Evolutionary conservation across 306 rosid genomes (phyloP), one percentile per base, ranked within the genome.

Genomic region (Sicyos baderoa): DNA sequence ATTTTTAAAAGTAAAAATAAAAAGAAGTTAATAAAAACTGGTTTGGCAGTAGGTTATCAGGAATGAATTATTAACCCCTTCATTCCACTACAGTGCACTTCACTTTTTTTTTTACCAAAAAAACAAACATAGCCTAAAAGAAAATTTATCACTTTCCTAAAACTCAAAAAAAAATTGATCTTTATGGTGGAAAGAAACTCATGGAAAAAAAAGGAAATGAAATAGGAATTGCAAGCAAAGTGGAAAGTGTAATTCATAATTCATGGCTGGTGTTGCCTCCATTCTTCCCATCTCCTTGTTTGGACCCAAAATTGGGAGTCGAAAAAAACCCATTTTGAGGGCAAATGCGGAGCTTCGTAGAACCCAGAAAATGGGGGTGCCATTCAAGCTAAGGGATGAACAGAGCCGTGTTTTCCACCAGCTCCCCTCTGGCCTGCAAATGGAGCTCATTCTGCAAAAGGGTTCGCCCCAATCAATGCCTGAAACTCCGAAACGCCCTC

Each of bases 391-490:
- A 61, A 81, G 81, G 82, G 64, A 86, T 60, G 87, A 87, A 59
- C 97, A 91, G 70, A 80, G 77, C 72, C 91, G 97, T 79, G 72
- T 79, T 75, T 91, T 88, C 81, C 96, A 91, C 72, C 9, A 84
- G 76, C 89, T 91, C 16, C 91, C 96, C 7, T 82, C 88, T 40
- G 97, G 96, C 52, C 78, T 91, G 47, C 89, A 77, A 80, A 80
- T 88, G 93, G 97, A 91, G 78, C 89, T 79, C 1, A 81, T 91
- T 60, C 76, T 66, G 57, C 86, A 88, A 55, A 88, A 85, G 74
- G 82, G 82, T 58, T 67, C 61, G 32, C 18, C 45, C 6, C 37
- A 70, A 73, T 60, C 54, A 37, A 65, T 25, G 17, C 29, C 62
- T 53, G 57, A 17, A 42, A 54, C 35, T 27, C 9, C 17, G 22